Evolutionary conservation across 2,329 filamentous ascomycete genomes (phyloP).

Genomic region (Emmonsiellopsis sp.): DNA sequence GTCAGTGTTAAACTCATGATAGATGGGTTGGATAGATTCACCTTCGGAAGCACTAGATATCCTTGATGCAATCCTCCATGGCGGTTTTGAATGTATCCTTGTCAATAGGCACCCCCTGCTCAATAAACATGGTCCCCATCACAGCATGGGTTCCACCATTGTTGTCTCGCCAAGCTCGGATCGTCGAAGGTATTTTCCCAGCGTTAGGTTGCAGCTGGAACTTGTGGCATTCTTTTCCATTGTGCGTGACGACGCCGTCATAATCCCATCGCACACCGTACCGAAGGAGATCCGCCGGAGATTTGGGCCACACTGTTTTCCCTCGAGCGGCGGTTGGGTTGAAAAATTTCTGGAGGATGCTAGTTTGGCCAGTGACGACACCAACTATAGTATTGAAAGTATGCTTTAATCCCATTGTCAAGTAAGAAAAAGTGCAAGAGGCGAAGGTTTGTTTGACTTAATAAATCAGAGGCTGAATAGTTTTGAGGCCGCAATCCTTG

Average conservation of each 20-base stretch:
- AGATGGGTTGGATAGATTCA: too few relatives aligned
- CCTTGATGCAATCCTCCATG: too few relatives aligned
- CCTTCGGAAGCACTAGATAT: too few relatives aligned
- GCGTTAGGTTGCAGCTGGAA: slow-evolving; percentile 22
- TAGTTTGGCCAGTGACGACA: neutral
- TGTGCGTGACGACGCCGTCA: slow-evolving; percentile 9
- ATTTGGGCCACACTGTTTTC: slow-evolving; percentile 12
- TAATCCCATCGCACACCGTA: slow-evolving; percentile 12
- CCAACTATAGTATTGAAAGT: too few relatives aligned
- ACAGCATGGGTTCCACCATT: slow-evolving; percentile 22
- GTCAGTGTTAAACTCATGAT: too few relatives aligned
- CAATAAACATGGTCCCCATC: slow-evolving; percentile 14
- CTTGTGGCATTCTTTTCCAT: slow-evolving; percentile 15
- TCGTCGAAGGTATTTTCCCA: slow-evolving; percentile 19
- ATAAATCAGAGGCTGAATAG: too few relatives aligned
- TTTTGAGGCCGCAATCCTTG: too few relatives aligned
- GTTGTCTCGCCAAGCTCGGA: slow-evolving; percentile 18
- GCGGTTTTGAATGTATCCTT: too few relatives aligned
- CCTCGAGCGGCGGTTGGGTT: slow-evolving; percentile 8
- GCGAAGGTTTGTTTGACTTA: too few relatives aligned
- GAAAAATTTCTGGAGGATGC: slow-evolving; percentile 6
- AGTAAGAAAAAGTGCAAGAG: too few relatives aligned
- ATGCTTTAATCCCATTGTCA: too few relatives aligned
- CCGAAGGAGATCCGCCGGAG: slow-evolving; percentile 5
- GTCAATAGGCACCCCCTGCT: slow-evolving; percentile 15